Conservation (phyloP, 768 basidiomycete species). For the Postia placenta region DNA sequence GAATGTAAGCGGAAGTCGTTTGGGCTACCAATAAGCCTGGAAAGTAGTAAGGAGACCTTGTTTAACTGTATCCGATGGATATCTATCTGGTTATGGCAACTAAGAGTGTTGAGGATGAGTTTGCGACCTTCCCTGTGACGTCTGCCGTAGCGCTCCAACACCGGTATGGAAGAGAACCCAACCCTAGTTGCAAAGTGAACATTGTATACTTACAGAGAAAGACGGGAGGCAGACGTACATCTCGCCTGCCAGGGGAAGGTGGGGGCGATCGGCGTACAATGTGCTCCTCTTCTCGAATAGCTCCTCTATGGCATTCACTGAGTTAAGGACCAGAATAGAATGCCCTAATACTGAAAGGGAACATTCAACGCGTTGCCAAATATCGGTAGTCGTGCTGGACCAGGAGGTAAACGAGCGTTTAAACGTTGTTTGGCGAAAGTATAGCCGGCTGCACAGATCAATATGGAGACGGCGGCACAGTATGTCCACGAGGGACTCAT, state of each 20-base stretch:
- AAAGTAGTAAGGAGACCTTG: neutral
- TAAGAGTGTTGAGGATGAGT: neutral
- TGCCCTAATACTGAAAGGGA: neutral
- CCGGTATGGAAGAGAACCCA: neutral
- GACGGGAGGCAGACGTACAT: slow-evolving; percentile 2
- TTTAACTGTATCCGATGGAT: neutral
- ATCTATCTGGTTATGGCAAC: slow-evolving; percentile 13
- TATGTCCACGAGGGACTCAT: neutral
- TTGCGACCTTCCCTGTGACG: neutral
- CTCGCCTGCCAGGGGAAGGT: slow-evolving; percentile 17
- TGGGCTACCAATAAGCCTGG: neutral
- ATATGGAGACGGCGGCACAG: neutral
- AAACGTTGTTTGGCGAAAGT: no score
- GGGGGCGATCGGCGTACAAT: slow-evolving; percentile 34
- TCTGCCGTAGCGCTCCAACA: slow-evolving; percentile 9
- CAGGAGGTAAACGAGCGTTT: neutral
- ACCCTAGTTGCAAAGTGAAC: neutral
- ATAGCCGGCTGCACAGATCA: no score
- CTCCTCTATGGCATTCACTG: slow-evolving; percentile 15
- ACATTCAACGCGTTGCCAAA: no score
- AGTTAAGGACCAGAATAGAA: slow-evolving; percentile 18
- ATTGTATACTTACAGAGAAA: neutral
- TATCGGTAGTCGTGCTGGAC: neutral
- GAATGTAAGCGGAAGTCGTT: neutral
- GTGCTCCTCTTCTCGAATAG: slow-evolving; percentile 30